phyloP scores from a whole-genome alignment of 1,139 yeast species.

The Petasospora fabianii region DNA sequence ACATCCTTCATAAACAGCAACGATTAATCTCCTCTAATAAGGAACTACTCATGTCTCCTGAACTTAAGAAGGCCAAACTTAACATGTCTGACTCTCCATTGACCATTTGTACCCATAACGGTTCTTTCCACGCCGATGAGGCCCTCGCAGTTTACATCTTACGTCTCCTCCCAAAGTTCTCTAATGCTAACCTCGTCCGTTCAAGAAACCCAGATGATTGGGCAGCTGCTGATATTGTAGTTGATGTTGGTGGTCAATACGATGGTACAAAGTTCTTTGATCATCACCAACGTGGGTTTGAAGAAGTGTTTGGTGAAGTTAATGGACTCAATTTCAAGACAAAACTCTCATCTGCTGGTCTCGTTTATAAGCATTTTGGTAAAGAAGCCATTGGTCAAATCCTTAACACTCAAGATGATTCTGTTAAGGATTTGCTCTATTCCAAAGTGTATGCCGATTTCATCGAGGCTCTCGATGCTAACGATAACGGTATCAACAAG shows the following conservation, averaged over 20 bases:
- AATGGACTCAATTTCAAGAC: conserved; percentile 46
- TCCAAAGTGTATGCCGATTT: conserved; percentile 78
- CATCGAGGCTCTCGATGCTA: conserved; percentile 90
- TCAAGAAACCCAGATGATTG: conserved; percentile 80
- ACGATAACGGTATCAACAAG: conserved; percentile 87
- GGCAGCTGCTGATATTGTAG: conserved; percentile 87
- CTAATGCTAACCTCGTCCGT: conserved; percentile 66
- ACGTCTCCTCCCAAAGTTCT: conserved; percentile 64
- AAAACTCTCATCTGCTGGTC: conserved; percentile 89
- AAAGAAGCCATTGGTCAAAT: conserved; percentile 59
- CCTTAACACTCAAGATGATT: conserved; percentile 34
- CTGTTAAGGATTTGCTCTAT: conserved; percentile 59
- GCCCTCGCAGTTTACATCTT: conserved; percentile 92
- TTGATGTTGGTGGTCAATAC: conserved; percentile 93
- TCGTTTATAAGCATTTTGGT: conserved; percentile 91
- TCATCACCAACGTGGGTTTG: conserved; percentile 89
- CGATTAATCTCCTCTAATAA: not conserved
- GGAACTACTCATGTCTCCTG: conserved; percentile 5
- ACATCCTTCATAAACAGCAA: not conserved
- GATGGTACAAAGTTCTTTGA: conserved; percentile 87
- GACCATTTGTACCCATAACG: conserved; percentile 87
- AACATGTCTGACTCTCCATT: conserved; percentile 14
- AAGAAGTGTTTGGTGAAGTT: conserved; percentile 52
- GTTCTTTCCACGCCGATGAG: conserved; percentile 96
- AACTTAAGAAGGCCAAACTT: conserved; percentile 21